Percentiles rank a stretch among this genome's conserved stretches.
These are phyloP conservation scores for Aspergillus novoparasiticus DNA, from an alignment of 2,329 filamentous ascomycete species.

Conservation along the genomic window DNA sequence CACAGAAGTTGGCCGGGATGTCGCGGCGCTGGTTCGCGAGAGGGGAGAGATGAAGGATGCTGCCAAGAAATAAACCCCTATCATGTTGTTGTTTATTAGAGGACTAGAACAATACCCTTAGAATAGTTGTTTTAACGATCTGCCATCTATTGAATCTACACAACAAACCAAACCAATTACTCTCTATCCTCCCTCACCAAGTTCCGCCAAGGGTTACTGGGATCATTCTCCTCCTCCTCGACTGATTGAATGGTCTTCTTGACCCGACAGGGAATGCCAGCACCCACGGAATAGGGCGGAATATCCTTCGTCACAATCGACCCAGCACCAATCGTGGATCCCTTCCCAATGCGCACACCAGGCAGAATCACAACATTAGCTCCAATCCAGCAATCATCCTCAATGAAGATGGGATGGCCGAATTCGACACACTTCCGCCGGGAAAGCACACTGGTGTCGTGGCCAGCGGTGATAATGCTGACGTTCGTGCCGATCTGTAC, in stretches of 20 bases:
- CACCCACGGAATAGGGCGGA: constrained; percentile 34
- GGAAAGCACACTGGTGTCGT: constrained; percentile 54
- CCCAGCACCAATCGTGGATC: constrained; percentile 44
- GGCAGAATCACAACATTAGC: constrained; percentile 49
- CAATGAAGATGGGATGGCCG: constrained; percentile 51
- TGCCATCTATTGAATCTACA: not conserved
- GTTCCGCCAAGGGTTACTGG: constrained; percentile 24
- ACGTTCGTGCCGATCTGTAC: constrained; percentile 59
- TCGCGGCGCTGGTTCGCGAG: constrained; percentile 39
- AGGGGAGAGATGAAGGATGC: constrained; percentile 27
- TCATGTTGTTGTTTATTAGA: not conserved
- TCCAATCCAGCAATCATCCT: constrained; percentile 54
- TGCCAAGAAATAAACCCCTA: not conserved
- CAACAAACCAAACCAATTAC: not conserved
- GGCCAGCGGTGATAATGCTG: constrained; percentile 55
- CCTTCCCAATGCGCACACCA: constrained; percentile 46
- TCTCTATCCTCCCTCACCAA: constrained; percentile 20
- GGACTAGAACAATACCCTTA: not conserved
- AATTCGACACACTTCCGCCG: constrained; percentile 55
- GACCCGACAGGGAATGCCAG: constrained; percentile 31
- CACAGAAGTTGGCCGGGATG: constrained; percentile 37
- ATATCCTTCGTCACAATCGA: constrained; percentile 44
- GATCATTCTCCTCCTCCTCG: constrained; percentile 29
- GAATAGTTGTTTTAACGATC: not conserved
- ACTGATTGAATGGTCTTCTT: constrained; percentile 26